Evolutionary conservation across 352 stramenopile species (phyloP), one percentile per base, ranked within the genome.

Genomic region (Pilasporangium apinafurcum): DNA sequence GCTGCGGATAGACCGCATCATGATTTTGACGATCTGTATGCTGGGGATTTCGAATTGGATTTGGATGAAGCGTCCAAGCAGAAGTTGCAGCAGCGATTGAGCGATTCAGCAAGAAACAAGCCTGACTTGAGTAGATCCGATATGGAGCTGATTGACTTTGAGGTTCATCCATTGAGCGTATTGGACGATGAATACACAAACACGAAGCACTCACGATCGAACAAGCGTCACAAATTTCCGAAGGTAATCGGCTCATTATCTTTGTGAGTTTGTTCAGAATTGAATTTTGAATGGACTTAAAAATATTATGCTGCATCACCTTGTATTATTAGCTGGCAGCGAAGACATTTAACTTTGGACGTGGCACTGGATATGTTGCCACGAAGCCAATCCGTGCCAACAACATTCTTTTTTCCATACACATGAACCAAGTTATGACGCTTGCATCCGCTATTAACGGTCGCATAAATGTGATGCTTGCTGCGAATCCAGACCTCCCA

Each of bases 401-500:
- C 2, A 44, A 56, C 1, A 37, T 50, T 32, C 40, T 80, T 2
- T 59, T 77, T 25, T 53, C 58, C 28, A 7, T 80, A 2, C 49
- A 59, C 10, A 31, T 72, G 35, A 33, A 35, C 21, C 44, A 67
- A 2, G 50, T 72, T 30, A 80, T 80, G 67, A 77, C 49, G 37
- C 49, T 67, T 7, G 36, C 29, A 12, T 67, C 64, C 1, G 64
- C 67, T 1, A 39, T 44, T 17, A 51, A 37, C 17, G 59, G 58
- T 3, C 48, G 67, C 20, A 65, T 80, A 34, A 45, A 48, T 13
- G 17, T 68, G 5, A 38, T 80, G 44, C 37, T 80, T 13, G 52
- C 60, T 9, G 67, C 53, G 26, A 80, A 80, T 32, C 67, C 67
- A 24, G 59, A 72, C 13, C 51, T 80, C 2, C 67, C 67, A 7